phyloP scores from a whole-genome alignment of 2,329 filamentous ascomycete genomes.

The Phyllosticta ampelicida region DNA sequence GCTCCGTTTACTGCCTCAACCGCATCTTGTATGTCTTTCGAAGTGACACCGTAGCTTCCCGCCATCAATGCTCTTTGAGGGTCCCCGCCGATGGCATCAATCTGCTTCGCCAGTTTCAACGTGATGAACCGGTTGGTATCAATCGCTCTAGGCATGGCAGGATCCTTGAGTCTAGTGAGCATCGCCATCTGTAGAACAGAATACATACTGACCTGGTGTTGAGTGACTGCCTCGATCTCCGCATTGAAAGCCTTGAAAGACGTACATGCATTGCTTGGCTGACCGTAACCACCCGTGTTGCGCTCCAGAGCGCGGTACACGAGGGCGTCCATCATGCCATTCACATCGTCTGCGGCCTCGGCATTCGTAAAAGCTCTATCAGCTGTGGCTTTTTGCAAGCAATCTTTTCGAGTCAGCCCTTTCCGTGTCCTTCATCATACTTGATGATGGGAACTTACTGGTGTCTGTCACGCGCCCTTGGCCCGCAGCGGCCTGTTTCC shows the following conservation, averaged over 20 bases:
- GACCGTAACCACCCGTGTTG: constrained; percentile 49
- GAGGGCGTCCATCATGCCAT: constrained; percentile 45
- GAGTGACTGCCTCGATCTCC: constrained; percentile 52
- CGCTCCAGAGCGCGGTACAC: constrained; percentile 47
- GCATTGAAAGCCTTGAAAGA: constrained; percentile 48
- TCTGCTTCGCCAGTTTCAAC: constrained; percentile 48
- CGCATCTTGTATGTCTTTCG: constrained; percentile 44
- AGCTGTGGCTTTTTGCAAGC: constrained; percentile 47
- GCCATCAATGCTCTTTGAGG: constrained; percentile 49
- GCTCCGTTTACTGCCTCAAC: constrained; percentile 29
- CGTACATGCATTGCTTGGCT: constrained; percentile 47
- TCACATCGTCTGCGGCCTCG: constrained; percentile 41
- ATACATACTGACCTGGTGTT: constrained; percentile 41
- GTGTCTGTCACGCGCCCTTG: constrained; percentile 39
- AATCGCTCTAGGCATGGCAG: constrained; percentile 47
- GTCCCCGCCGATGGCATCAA: constrained; percentile 51
- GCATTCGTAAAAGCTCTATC: constrained; percentile 52
- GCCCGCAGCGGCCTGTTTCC: constrained; percentile 39
- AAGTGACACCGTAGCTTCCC: constrained; percentile 47
- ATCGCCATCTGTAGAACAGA: neutral
- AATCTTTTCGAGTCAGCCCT: constrained; percentile 30
- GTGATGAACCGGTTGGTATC: constrained; percentile 51
- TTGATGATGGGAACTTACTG: constrained; percentile 14
- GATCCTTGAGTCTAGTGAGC: constrained; percentile 34
- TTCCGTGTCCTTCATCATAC: neutral